Evolutionary conservation across 2,329 filamentous ascomycete genomes (phyloP).

Genomic region (Bisporella sp.): DNA sequence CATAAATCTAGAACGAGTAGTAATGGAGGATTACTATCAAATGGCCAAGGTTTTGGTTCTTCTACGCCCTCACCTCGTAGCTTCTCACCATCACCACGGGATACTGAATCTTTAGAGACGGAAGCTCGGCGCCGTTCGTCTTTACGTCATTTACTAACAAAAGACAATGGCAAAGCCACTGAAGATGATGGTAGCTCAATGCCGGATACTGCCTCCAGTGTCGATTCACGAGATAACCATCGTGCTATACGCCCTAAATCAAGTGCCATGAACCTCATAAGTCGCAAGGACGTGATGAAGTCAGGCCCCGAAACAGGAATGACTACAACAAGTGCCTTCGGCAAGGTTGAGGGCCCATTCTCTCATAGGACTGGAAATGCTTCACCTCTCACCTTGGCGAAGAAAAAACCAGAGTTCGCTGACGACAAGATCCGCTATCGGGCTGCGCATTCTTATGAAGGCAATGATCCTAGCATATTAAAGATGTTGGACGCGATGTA

Average conservation of each 20-base stretch:
- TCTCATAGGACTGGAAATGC: constrained; percentile 23
- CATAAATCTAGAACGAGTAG: constrained; percentile 40
- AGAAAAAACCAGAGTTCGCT: constrained; percentile 27
- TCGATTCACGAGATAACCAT: constrained; percentile 26
- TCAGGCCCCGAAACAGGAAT: constrained; percentile 58
- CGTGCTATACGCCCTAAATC: constrained; percentile 47
- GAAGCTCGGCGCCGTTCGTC: constrained; percentile 14
- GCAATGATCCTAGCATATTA: constrained; percentile 64
- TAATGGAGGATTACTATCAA: constrained; percentile 11
- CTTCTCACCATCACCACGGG: constrained; percentile 16
- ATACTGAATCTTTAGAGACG: constrained; percentile 7
- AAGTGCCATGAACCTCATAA: constrained; percentile 56
- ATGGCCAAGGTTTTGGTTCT: constrained; percentile 12
- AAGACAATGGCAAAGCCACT: constrained; percentile 15
- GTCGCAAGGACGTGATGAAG: constrained; percentile 49
- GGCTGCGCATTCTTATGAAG: constrained; percentile 75
- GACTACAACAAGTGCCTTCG: constrained; percentile 56
- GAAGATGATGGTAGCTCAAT: constrained; percentile 27
- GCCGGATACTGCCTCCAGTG: constrained; percentile 21
- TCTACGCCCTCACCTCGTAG: constrained; percentile 16
- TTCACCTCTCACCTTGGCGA: constrained; percentile 31
- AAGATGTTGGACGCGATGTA: constrained; percentile 81
- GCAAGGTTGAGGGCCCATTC: constrained; percentile 50
- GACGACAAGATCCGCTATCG: constrained; percentile 41
- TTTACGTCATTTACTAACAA: constrained; percentile 3